Evolutionary conservation across 495 filamentous ascomycete genomes (phyloP), one percentile per base, ranked within the genome.

Genomic region (Aspergillus heteromorphus): DNA sequence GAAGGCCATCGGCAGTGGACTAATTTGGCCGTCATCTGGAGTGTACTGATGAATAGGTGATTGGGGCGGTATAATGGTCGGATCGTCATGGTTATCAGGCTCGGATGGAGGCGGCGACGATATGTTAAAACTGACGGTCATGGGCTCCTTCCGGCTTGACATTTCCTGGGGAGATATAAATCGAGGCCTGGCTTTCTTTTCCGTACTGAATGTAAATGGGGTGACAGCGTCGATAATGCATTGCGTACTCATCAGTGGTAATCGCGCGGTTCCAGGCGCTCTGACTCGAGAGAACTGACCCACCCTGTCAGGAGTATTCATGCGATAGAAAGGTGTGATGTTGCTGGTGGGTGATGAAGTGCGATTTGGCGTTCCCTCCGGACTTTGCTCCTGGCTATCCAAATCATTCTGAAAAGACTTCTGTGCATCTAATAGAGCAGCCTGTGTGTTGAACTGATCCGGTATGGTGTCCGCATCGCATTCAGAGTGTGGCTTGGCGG

Each of bases 401-500:
- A 79, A 45, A 23, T 77, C 73, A 23, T 77, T 65, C 36, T 78
- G 73, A 40, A 80, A 79, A 0, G 72, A 76, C 20, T 62, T 68
- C 49, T 78, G 76, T 11, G 77, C 77, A 49, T 72, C 68, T 5
- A 70, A 45, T n/a, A 79, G 56, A 11, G 78, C 78, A 31, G 74
- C 76, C 40, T 79, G 78, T 1, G 78, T 81, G 0, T 77, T 78
- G 18, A 79, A 62, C 20, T 75, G 57, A 25, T 76, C 76, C 2
- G 56, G 56, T 51, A 57, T 66, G 3, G 59, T 54, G n/a, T 64
- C 55, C 1, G 43, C 48, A 9, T 56, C 54, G 11, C 55, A 30
- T 6, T 59, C 61, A 11, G 69, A 51, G 40, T 62, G 45, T 16
- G 31, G 36, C 23, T 65, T 71, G 5, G 62, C 63, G 16, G 69